Percentiles rank a stretch among this genome's conserved stretches.
Evolutionary conservation across 495 filamentous ascomycete species (phyloP).

Genomic region (Aspergillus saccharolyticus): DNA sequence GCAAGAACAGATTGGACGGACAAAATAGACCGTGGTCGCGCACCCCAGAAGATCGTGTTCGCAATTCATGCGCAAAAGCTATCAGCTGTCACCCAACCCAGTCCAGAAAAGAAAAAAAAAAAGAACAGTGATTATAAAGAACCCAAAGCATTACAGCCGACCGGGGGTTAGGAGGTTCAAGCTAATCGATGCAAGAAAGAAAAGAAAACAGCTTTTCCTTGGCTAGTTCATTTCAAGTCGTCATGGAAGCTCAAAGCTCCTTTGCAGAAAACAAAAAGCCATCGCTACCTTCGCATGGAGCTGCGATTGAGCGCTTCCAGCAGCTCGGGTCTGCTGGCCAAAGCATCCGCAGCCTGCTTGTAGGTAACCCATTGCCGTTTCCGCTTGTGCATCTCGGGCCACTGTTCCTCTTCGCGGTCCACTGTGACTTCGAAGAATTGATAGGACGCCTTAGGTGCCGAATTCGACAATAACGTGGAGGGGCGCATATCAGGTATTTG

Average conservation of each 20-base stretch:
- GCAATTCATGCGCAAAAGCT: slow-evolving; percentile 20
- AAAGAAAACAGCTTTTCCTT: slow-evolving; percentile 20
- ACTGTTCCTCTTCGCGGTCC: slow-evolving; percentile 72
- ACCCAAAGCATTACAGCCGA: slow-evolving; percentile 19
- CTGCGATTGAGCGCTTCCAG: slow-evolving; percentile 80
- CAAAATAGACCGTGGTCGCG: not conserved
- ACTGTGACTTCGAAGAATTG: slow-evolving; percentile 87
- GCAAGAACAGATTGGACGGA: not conserved
- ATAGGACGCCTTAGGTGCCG: slow-evolving; percentile 72
- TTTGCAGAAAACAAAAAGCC: slow-evolving; percentile 6
- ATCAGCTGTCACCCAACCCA: slow-evolving; percentile 18
- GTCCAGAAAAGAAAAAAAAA: slow-evolving; percentile 16
- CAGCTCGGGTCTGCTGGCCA: slow-evolving; percentile 79
- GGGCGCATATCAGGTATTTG: slow-evolving; percentile 73
- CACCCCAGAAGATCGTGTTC: not conserved
- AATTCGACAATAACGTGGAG: slow-evolving; percentile 49
- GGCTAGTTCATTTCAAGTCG: slow-evolving; percentile 36
- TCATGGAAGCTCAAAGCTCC: slow-evolving; percentile 29
- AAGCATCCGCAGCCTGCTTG: slow-evolving; percentile 67
- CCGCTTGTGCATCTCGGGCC: slow-evolving; percentile 93
- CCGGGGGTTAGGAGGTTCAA: slow-evolving; percentile 14
- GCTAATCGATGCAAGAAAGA: slow-evolving; percentile 13
- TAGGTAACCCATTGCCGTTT: slow-evolving; percentile 85
- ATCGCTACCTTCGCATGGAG: slow-evolving; percentile 56
- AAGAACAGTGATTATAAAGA: slow-evolving; percentile 19